Base-by-base conservation (phyloP, 1,284 basidiomycete genomes). In the Gymnopus androsaceus region DNA sequence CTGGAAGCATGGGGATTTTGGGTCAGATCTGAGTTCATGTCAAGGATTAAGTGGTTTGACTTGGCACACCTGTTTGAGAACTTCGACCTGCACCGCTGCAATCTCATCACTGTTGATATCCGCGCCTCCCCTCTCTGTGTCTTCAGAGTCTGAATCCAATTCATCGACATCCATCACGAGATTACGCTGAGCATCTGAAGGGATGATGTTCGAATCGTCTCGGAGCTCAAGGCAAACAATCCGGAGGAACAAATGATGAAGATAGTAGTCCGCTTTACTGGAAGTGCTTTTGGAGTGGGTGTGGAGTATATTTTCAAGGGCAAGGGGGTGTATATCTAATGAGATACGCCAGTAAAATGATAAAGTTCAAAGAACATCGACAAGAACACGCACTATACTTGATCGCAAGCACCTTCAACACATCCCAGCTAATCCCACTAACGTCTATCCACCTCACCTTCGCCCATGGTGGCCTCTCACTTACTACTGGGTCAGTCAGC, bases 401-500 rank as follows among this genome's bases (percentile, higher is more conserved):
- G 27, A 89, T 66, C 19, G 85, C 83, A 21, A 88, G 64, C 0
- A 80, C 75, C 59, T 84, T 84, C 56, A 90, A 75, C 9, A 90
- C 83, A 62, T 84, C 82, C 85, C 85, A 90, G 62, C 83, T 84
- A 47, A 88, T 75, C 0, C 86, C 86, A 7, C 80, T 81, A 56
- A 88, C 76, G 60, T 88, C 87, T 55, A 88, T 86, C 86, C 87
- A 89, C 21, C 87, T 71, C 9, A 88, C 83, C 60, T 80, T 82
- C 37, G 76, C 78, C 73, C 80, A 82, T 1, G 75, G 69, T 53
- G 80, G 79, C 47, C 75, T 69, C 41, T 64, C 62, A 49, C 73
- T 75, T 12, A 78, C 77, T 8, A 58, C 60, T 7, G 65, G 63
- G 59, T 78, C 73, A 2, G 69, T 64, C 62, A 88, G 67, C 56